phyloP scores from a whole-genome alignment of 108 stramenopile genomes.

The Skeletonema grethae region DNA sequence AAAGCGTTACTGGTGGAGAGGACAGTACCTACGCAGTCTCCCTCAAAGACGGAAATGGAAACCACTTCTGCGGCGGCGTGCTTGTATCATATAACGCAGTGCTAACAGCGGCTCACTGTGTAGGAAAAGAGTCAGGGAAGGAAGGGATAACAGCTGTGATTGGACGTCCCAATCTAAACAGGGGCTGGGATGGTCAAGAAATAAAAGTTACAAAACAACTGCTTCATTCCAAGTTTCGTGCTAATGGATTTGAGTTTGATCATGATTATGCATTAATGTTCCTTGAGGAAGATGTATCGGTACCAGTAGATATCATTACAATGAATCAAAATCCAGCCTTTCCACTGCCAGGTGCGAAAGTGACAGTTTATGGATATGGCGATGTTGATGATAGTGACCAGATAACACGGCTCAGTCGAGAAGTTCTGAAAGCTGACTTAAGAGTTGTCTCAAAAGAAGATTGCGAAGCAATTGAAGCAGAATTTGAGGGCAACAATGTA shows the following conservation, averaged over 20 bases:
- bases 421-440: neutral
- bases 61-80: constrained; percentile 19
- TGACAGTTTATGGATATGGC: constrained; percentile 26
- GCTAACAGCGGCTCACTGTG: constrained; percentile 24
- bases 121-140: neutral
- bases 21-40: neutral
- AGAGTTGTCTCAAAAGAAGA: constrained; percentile 2
- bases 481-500: constrained; percentile 11
- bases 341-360: neutral
- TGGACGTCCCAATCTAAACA: constrained; percentile 12
- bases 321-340: neutral
- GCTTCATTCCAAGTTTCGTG: constrained; percentile 13
- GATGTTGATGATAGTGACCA: constrained; percentile 4
- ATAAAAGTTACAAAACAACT: constrained; percentile 3
- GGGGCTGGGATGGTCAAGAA: constrained; percentile 6
- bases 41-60: constrained; percentile 9
- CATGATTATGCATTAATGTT: constrained; percentile 27
- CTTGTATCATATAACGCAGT: constrained; percentile 11
- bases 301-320: constrained; percentile 2
- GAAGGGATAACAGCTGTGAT: constrained; percentile 11
- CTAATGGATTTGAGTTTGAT: constrained; percentile 3
- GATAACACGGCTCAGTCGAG: neutral
- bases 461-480: constrained; percentile 6
- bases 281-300: constrained; percentile 6
- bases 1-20: neutral